Evolutionary conservation across 495 filamentous ascomycete species (phyloP), one percentile per base, ranked within the genome.

Genomic region (Aspergillus kassunensis): DNA sequence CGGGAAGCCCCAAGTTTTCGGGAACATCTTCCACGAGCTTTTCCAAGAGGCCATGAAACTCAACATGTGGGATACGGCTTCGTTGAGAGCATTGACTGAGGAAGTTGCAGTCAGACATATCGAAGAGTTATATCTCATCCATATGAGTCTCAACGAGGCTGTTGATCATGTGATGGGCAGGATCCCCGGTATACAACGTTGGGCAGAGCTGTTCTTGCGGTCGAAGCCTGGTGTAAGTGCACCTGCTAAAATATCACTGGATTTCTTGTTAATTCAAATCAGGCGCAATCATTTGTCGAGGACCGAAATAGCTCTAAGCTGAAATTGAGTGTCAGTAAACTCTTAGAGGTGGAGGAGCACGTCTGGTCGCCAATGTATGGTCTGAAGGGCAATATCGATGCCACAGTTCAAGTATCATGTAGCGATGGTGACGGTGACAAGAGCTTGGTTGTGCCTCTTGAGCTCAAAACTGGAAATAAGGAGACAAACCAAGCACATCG

Each of bases 351-450:
- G 18, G 93, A 98, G 67, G 93, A 98, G 66, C 91, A 97, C 60
- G 80, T 97, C 31, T 97, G 91, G 93, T 97, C 93, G 13, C 93
- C 93, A 6, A 90, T 89, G 84, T 97, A 92, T 62, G 93, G 93
- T 0, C 76, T 98, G 6, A 97, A 98, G 70, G 93, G 93, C 25
- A 97, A 96, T 64, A 90, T 98, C 49, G 93, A 98, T 71, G 93
- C 93, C n/a, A 97, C 93, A 4, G 86, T 98, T 11, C 89, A 97
- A 70, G 83, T 92, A n/a, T 80, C 80, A 5, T 86, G 95, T 72
- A 67, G 82, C 35, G 89, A 96, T 24, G 71, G 80, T 51, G 60
- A 73, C 20, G 65, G 69, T 41, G 58, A 81, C 27, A 85, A 81
- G 57, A 89, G 78, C 4, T 75, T 98, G 46, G 87, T 90, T 2